These are phyloP conservation scores for Schizochytrium sp. DNA, from an alignment of 108 stramenopile species.

Conservation along the genomic window DNA sequence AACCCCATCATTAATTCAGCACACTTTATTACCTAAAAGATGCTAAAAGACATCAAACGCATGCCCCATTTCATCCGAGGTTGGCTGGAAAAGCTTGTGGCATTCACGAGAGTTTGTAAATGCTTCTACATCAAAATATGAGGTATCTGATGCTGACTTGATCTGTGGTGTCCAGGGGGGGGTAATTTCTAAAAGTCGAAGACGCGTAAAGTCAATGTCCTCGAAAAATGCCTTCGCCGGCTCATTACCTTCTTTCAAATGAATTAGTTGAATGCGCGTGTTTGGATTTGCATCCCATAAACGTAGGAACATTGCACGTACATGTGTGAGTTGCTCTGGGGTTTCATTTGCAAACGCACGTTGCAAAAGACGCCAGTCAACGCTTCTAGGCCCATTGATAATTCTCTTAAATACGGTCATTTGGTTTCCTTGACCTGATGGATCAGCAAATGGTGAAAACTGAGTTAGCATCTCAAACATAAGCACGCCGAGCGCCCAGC, in stretches of 20 bases:
- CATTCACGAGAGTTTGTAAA: slow-evolving; percentile 25
- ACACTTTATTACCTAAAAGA: no score
- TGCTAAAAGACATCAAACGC: not conserved
- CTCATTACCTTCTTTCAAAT: slow-evolving; percentile 7
- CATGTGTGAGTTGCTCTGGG: not conserved
- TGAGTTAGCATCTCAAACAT: slow-evolving; percentile 84
- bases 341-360: slow-evolving; percentile 21
- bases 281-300: slow-evolving; percentile 24
- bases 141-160: slow-evolving; percentile 11
- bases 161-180: not conserved
- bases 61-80: not conserved
- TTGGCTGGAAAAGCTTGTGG: not conserved
- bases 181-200: not conserved
- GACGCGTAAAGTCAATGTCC: slow-evolving; percentile 24
- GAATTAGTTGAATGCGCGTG: not conserved
- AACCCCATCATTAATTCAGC: no score
- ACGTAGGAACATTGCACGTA: not conserved
- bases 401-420: slow-evolving; percentile 75
- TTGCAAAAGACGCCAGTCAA: slow-evolving; percentile 15
- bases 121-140: slow-evolving; percentile 51
- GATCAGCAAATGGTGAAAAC: slow-evolving; percentile 77
- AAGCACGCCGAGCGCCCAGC: slow-evolving; percentile 88
- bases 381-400: slow-evolving; percentile 56
- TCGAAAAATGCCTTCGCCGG: not conserved
- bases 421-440: slow-evolving; percentile 78